phyloP scores from a whole-genome alignment of 805 yeast genomes.

The Myxozyma neotropica region DNA sequence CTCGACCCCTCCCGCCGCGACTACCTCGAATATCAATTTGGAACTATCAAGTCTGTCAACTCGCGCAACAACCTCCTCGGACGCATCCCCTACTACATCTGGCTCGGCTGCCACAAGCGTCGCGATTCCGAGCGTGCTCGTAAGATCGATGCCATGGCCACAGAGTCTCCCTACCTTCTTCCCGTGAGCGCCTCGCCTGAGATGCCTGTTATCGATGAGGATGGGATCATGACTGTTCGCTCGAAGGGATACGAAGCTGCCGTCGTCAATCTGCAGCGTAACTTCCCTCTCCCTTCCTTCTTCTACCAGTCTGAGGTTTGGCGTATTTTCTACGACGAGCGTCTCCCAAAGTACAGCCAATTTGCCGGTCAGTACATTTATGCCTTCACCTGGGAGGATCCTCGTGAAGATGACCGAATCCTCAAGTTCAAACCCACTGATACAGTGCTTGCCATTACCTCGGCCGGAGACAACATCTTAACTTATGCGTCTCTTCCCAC shows the following conservation, averaged over 20 bases:
- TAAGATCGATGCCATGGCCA: constrained; percentile 69
- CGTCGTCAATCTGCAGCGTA: constrained; percentile 58
- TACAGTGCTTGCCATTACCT: constrained; percentile 78
- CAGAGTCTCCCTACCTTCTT: constrained; percentile 74
- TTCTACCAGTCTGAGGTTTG: constrained; percentile 77
- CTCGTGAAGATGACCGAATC: constrained; percentile 73
- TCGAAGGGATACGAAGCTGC: constrained; percentile 80
- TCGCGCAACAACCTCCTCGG: constrained; percentile 67
- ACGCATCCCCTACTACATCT: constrained; percentile 76
- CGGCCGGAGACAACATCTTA: constrained; percentile 82
- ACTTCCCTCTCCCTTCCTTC: constrained; percentile 76
- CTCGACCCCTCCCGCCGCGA: constrained; percentile 81
- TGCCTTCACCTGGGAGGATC: constrained; percentile 92
- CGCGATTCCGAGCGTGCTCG: constrained; percentile 53
- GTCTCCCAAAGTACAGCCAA: constrained; percentile 66
- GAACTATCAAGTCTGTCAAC: constrained; percentile 76
- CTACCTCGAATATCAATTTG: constrained; percentile 78
- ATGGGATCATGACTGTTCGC: constrained; percentile 21
- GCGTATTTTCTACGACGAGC: constrained; percentile 78
- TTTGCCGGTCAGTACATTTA: constrained; percentile 79
- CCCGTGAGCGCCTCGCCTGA: constrained; percentile 32
- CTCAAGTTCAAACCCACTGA: constrained; percentile 63
- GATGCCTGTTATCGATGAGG: constrained; percentile 21
- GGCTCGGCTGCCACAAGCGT: constrained; percentile 74
- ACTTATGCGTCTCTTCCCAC: constrained; percentile 71